A percentile compares a stretch with the other conserved stretches of the same genome.
These are phyloP conservation scores for Baorangia bicolor DNA, from an alignment of 768 basidiomycete species.

Conservation along the genomic window DNA sequence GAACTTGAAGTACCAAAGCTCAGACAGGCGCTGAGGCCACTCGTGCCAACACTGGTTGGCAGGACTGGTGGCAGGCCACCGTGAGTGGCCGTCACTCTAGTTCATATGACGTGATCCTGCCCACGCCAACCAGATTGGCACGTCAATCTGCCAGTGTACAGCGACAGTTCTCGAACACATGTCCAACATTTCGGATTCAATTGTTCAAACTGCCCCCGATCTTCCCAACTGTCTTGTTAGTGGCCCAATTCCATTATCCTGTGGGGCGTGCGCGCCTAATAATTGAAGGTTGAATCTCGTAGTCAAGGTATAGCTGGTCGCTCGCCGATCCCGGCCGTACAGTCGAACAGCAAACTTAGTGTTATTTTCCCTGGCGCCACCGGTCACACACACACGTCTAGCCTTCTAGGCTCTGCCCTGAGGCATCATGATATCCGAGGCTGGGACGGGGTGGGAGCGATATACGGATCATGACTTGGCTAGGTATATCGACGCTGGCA, in stretches of 20 bases:
- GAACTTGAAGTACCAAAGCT: background rate
- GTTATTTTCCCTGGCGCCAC: constrained; percentile 14
- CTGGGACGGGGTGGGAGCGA: background rate
- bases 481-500: background rate
- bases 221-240: background rate
- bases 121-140: constrained; percentile 2
- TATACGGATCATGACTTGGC: background rate
- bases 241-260: background rate
- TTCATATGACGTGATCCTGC: background rate
- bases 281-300: constrained; percentile 6
- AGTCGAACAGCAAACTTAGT: background rate
- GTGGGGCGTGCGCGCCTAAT: background rate
- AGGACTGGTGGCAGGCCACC: background rate
- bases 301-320: constrained; percentile 18
- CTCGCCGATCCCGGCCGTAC: background rate
- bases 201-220: background rate
- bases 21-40: background rate
- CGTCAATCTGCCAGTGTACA: background rate
- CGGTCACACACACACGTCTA: constrained; percentile 1
- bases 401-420: constrained; percentile 1
- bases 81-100: too few relatives aligned
- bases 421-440: background rate
- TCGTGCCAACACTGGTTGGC: background rate
- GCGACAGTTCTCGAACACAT: background rate
- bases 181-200: background rate